Percentiles rank a stretch among this genome's conserved stretches.
These are phyloP conservation scores for Paraphoma chrysanthemicola DNA, from an alignment of 2,329 filamentous ascomycete species.

Conservation along the genomic window DNA sequence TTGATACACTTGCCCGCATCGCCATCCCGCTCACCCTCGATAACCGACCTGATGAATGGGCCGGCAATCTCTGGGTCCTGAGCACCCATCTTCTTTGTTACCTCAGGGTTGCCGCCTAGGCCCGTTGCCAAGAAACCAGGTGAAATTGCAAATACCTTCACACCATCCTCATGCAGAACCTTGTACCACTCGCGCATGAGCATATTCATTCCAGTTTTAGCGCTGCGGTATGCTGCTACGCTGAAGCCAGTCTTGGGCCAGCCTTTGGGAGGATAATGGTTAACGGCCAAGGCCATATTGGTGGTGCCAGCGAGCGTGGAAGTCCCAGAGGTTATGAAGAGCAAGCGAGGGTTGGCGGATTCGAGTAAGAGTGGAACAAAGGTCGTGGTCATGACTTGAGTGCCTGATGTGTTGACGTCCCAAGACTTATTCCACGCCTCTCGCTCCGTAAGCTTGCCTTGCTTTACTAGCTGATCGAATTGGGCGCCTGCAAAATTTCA, in stretches of 20 bases:
- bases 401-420: conserved; percentile 46
- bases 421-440: conserved; percentile 43
- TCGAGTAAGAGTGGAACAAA: conserved; percentile 46
- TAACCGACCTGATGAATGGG: neutral
- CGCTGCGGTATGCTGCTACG: conserved; percentile 44
- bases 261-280: conserved; percentile 28
- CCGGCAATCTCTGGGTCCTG: neutral
- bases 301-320: conserved; percentile 42
- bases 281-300: conserved; percentile 31
- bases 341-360: conserved; percentile 39
- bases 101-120: conserved; percentile 37
- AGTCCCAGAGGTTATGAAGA: conserved; percentile 50
- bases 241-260: conserved; percentile 53
- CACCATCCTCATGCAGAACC: conserved; percentile 15
- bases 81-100: neutral
- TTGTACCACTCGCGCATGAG: conserved; percentile 54
- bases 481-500: conserved; percentile 39
- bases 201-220: conserved; percentile 56
- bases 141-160: conserved; percentile 49
- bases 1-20: neutral
- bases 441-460: neutral
- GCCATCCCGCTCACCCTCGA: neutral
- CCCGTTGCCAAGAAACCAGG: conserved; percentile 54
- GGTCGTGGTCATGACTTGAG: conserved; percentile 38
- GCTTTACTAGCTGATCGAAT: conserved; percentile 47